Evolutionary conservation across 2,329 filamentous ascomycete species (phyloP).

Genomic region (Penicillium sp.): DNA sequence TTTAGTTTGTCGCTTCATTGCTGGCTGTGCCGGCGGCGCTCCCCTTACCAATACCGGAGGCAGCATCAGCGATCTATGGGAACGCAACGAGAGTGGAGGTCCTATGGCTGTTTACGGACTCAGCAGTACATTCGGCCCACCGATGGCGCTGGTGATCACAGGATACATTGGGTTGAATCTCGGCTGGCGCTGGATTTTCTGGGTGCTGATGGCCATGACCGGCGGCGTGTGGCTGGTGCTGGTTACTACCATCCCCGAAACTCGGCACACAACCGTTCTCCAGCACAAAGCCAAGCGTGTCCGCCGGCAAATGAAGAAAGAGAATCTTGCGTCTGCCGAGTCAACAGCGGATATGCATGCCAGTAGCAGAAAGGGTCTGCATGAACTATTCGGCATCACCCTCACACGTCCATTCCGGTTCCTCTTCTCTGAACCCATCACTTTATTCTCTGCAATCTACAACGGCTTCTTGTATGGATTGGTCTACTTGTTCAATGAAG

Average conservation of each 20-base stretch:
- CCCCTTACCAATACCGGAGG: conserved; percentile 37
- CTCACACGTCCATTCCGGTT: conserved; percentile 63
- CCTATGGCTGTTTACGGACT: conserved; percentile 40
- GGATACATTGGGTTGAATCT: conserved; percentile 39
- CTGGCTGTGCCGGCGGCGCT: conserved; percentile 33
- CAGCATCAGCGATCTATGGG: conserved; percentile 35
- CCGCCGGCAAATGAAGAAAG: conserved; percentile 45
- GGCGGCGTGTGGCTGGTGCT: conserved; percentile 51
- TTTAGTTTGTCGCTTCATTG: conserved; percentile 31
- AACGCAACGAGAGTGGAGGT: conserved; percentile 31
- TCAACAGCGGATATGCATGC: conserved; percentile 42
- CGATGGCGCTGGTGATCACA: conserved; percentile 35
- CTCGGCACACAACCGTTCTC: conserved; percentile 57
- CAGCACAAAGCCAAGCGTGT: conserved; percentile 57
- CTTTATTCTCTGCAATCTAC: conserved; percentile 29
- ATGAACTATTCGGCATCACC: conserved; percentile 69
- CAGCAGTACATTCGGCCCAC: conserved; percentile 38
- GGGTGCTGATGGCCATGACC: conserved; percentile 60
- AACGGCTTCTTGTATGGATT: conserved; percentile 71
- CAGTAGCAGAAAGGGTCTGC: conserved; percentile 62
- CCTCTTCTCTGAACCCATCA: conserved; percentile 33
- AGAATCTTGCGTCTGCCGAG: conserved; percentile 62
- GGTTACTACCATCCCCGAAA: conserved; percentile 54
- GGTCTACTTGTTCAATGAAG: conserved; percentile 76
- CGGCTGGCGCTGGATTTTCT: conserved; percentile 61